phyloP scores from a whole-genome alignment of 805 yeast species.

The Clavispora santaluciae region DNA sequence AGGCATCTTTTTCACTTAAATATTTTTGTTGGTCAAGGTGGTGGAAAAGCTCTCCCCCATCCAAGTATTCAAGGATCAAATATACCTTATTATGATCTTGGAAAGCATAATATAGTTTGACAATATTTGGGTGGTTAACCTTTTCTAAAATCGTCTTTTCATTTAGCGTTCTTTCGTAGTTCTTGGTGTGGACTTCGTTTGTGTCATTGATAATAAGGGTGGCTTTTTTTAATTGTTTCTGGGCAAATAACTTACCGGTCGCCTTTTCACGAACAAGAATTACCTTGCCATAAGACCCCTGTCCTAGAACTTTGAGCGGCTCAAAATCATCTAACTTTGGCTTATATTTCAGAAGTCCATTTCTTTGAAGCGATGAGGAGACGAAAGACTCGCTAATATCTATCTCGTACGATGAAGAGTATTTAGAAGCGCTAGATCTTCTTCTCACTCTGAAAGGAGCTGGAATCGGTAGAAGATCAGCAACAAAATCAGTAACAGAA shows the following conservation, averaged over 20 bases:
- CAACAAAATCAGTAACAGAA: constrained; percentile 13
- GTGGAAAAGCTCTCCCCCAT: constrained; percentile 81
- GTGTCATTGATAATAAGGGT: constrained; percentile 54
- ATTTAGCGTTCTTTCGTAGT: constrained; percentile 70
- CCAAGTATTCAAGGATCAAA: constrained; percentile 71
- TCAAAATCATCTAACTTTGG: constrained; percentile 53
- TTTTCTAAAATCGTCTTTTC: constrained; percentile 70
- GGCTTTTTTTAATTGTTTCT: constrained; percentile 81
- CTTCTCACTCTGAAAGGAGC: constrained; percentile 10
- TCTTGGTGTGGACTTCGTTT: constrained; percentile 19
- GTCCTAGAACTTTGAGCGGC: constrained; percentile 72
- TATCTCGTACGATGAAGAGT: constrained; percentile 30
- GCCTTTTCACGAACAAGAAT: constrained; percentile 62
- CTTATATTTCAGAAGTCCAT: constrained; percentile 2
- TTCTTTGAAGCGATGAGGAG: constrained; percentile 17
- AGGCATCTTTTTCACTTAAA: constrained; percentile 15
- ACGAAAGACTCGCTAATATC: constrained; percentile 29
- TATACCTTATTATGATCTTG: constrained; percentile 78
- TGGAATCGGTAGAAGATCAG: constrained; percentile 13
- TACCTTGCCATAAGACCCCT: constrained; percentile 88
- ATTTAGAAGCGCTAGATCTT: constrained; percentile 15
- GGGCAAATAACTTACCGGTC: constrained; percentile 71
- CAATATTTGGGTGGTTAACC: constrained; percentile 72
- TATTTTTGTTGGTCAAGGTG: constrained; percentile 44
- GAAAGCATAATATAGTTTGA: constrained; percentile 73